phyloP scores from a whole-genome alignment of 176 grass and related monocot species.

The Lolium multiflorum region DNA sequence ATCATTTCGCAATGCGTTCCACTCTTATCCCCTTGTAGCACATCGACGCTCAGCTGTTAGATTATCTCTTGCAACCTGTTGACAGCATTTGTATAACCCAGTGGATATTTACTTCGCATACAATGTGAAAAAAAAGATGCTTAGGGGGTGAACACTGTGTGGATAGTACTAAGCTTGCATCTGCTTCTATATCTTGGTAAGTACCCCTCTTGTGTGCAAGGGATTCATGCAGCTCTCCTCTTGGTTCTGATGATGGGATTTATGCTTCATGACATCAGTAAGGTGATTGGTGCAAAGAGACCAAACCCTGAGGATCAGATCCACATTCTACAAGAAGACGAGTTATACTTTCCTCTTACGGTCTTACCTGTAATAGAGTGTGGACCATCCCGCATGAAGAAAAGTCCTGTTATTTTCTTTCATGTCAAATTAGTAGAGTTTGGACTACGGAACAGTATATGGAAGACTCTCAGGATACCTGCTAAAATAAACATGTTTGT shows the following conservation, averaged over 20 bases:
- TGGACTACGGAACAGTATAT: not conserved
- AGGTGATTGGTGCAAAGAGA: not conserved
- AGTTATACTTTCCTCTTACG: not conserved
- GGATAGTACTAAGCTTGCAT: not conserved
- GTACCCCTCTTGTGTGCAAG: not conserved
- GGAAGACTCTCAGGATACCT: not conserved
- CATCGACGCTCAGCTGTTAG: not conserved
- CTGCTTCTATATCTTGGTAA: not conserved
- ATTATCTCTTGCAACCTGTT: not conserved
- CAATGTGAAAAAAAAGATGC: not conserved
- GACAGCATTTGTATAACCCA: not conserved
- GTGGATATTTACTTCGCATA: not conserved
- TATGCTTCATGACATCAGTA: not conserved
- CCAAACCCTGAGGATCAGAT: not conserved
- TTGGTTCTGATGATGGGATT: slow-evolving; percentile 25
- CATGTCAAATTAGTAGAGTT: not conserved
- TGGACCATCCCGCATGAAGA: not conserved
- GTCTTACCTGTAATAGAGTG: not conserved
- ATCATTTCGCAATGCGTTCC: not conserved
- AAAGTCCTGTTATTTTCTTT: not conserved
- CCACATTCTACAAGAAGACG: not conserved
- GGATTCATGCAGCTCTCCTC: not conserved
- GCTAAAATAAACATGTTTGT: not conserved
- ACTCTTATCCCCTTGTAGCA: not conserved
- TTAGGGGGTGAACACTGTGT: not conserved